Base-by-base conservation (phyloP, 2,329 filamentous ascomycete species). In the Orbilia javanica region DNA sequence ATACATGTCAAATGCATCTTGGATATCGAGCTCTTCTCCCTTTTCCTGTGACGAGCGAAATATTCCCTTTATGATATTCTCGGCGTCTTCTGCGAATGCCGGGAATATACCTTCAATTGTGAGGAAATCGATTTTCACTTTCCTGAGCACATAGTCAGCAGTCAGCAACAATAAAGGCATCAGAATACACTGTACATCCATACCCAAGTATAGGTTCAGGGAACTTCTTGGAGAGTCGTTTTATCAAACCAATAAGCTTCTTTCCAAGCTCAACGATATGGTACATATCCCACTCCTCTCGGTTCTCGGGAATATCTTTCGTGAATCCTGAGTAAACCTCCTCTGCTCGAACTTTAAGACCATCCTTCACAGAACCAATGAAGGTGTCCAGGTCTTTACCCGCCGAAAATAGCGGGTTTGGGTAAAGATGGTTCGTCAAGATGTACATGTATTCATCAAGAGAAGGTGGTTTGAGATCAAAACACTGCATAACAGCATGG, bases 1-100 rank as follows among this genome's bases (percentile, higher is more conserved):
- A 85, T 99, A 99, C 18, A 99, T 86, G 81, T 96, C 93, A 83
- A 99, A 98, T 0, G 95, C 96, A 83, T 99, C 96, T 82, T 97
- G 89, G 27, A 98, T 89, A 44, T 92, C 90, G 60, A 98, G 90
- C 81, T 97, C 93, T 69, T 90, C 88, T 13, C 89, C 90, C 65
- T 88, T 89, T 36, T 89, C 88, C 80, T 91, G 88, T 22, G 92
- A 90, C 66, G 91, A 88, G 74, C 92, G 88, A 80, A 98, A 87
- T 79, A 98, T 96, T 69, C 92, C 89, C 80, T 90, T 88, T 48
- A 98, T 90, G 80, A 99, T 90, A 81, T 95, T 94, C 79, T 92
- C 89, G 4, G 93, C 93, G 84, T 99, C 95, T 79, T 93, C 90
- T 72, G 97, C 94, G 83, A 97, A 98, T 78, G 92, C 91, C 0